Evolutionary conservation across 2,329 filamentous ascomycete species (phyloP).

Genomic region (Colletotrichum ledebouriae): DNA sequence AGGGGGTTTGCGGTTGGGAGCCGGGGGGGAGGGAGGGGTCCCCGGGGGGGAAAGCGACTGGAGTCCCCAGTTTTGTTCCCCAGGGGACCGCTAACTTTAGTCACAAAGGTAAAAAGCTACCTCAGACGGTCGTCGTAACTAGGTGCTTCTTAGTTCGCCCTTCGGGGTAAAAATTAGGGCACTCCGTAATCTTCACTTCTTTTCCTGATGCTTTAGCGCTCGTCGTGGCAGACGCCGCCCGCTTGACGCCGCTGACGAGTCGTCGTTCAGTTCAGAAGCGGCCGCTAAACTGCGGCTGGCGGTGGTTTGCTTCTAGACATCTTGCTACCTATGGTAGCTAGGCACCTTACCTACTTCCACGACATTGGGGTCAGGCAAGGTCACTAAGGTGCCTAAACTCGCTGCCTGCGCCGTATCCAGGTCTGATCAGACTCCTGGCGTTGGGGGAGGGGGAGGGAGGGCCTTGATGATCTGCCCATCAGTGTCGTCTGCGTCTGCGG

Average conservation of each 20-base stretch:
- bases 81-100: neutral
- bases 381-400: no score
- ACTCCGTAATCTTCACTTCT: neutral
- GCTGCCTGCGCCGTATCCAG: neutral
- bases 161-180: no score
- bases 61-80: constrained; percentile 23
- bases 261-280: neutral
- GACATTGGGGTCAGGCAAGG: no score
- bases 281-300: constrained; percentile 17
- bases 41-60: constrained; percentile 24
- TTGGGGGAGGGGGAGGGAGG: neutral
- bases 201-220: constrained; percentile 38
- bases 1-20: neutral
- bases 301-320: neutral
- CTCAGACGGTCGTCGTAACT: neutral
- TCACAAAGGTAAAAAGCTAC: constrained; percentile 3
- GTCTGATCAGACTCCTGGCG: constrained; percentile 1
- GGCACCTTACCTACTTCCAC: no score
- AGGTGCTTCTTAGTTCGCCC: neutral
- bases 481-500: neutral
- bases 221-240: constrained; percentile 19
- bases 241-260: constrained; percentile 29
- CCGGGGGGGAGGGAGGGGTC: constrained; percentile 13
- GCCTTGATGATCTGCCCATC: constrained; percentile 16
- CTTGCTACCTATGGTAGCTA: no score